Evolutionary conservation across 257 asterid genomes (phyloP).

Genomic region (Solanum corneliomulleri): DNA sequence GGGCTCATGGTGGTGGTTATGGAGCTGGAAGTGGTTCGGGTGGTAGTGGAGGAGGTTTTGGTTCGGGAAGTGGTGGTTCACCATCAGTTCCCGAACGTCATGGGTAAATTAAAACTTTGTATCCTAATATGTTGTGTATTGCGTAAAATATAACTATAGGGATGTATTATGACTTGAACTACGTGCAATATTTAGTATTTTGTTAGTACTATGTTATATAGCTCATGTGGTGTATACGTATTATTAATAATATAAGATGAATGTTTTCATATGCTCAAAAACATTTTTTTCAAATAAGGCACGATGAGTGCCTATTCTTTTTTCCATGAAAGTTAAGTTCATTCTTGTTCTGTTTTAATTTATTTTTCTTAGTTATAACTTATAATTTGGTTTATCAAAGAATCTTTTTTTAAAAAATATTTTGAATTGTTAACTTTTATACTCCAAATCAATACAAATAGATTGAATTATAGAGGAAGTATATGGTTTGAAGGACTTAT

Average conservation of each 20-base stretch:
- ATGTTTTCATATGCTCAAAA: not conserved
- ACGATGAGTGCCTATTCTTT: not conserved
- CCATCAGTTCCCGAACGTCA: not conserved
- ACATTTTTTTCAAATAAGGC: not conserved
- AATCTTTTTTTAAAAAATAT: not conserved
- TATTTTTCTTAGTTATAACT: not conserved
- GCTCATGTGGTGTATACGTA: not conserved
- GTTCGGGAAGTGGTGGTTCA: not conserved
- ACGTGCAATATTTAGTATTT: not conserved
- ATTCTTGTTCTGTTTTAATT: not conserved
- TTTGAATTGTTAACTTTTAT: not conserved
- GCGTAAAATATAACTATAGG: not conserved
- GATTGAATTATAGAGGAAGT: not conserved
- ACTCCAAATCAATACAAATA: not conserved
- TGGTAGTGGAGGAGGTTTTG: constrained; percentile 3
- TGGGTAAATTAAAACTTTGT: not conserved
- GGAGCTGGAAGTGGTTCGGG: constrained; percentile 9
- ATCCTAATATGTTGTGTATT: not conserved
- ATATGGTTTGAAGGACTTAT: not conserved
- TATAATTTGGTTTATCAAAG: not conserved
- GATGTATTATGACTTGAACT: not conserved
- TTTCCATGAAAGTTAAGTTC: not conserved
- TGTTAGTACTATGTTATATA: not conserved
- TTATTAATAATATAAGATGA: not conserved
- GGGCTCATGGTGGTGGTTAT: constrained; percentile 8